Evolutionary conservation across 257 asterid genomes (phyloP).

Genomic region (Ehretia macrophylla): DNA sequence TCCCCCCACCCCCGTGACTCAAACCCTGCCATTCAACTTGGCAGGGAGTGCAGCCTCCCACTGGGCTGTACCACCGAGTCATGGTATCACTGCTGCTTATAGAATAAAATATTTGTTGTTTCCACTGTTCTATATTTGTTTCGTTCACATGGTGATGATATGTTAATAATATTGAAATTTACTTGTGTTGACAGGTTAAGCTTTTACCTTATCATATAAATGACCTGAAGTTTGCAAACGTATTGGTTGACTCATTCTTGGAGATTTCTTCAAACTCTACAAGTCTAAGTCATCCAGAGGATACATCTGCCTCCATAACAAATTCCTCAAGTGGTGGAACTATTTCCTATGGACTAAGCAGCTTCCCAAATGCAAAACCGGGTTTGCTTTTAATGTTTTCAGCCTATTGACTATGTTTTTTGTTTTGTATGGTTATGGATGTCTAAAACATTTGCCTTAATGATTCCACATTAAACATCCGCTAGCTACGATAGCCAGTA

Average conservation of each 20-base stretch:
- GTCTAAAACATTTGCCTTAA: neutral
- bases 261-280: slow-evolving; percentile 36
- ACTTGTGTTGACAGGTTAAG: slow-evolving; percentile 54
- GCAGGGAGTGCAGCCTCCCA: too few relatives aligned
- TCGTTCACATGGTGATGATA: slow-evolving; percentile 1
- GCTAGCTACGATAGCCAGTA: too few relatives aligned
- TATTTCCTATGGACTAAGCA: slow-evolving; percentile 47
- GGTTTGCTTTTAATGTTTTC: slow-evolving; percentile 35
- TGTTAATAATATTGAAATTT: neutral
- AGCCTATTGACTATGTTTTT: neutral
- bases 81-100: slow-evolving; percentile 44
- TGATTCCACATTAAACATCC: too few relatives aligned
- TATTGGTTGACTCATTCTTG: slow-evolving; percentile 74
- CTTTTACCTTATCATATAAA: slow-evolving; percentile 76
- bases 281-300: slow-evolving; percentile 30
- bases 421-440: neutral
- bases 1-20: too few relatives aligned
- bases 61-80: too few relatives aligned
- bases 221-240: slow-evolving; percentile 77
- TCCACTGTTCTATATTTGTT: slow-evolving; percentile 12
- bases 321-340: slow-evolving; percentile 18
- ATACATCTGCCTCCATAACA: slow-evolving; percentile 23
- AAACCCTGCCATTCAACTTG: too few relatives aligned
- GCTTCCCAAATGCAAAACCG: slow-evolving; percentile 86
- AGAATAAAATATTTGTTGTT: slow-evolving; percentile 12